Conservation (phyloP, 805 yeast species). For the Candida piceae region DNA sequence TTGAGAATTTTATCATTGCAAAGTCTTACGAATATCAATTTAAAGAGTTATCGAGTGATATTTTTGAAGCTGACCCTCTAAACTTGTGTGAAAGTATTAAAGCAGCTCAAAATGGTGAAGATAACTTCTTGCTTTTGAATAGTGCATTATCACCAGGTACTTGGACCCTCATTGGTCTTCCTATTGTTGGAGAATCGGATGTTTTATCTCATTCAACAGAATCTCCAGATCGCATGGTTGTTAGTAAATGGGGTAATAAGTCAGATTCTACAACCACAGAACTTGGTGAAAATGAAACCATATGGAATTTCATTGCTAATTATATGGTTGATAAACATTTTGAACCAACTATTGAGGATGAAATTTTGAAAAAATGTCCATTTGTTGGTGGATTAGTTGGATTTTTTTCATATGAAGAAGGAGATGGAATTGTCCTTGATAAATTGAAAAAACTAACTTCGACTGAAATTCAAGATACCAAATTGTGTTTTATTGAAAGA, state of each 20-base stretch:
- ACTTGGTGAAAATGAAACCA: slow-evolving; percentile 17
- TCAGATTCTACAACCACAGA: slow-evolving; percentile 1
- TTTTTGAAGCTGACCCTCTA: slow-evolving; percentile 8
- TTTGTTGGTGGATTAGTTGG: slow-evolving; percentile 94
- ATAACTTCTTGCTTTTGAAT: slow-evolving; percentile 59
- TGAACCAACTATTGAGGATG: slow-evolving; percentile 23
- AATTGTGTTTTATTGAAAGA: slow-evolving; percentile 65
- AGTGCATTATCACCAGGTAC: slow-evolving; percentile 82
- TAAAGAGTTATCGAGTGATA: slow-evolving; percentile 4
- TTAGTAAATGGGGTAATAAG: slow-evolving; percentile 27
- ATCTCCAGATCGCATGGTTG: slow-evolving; percentile 18
- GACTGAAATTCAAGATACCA: slow-evolving; percentile 60
- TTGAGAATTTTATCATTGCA: slow-evolving; percentile 8
- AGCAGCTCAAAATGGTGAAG: slow-evolving; percentile 14
- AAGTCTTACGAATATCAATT: slow-evolving; percentile 13
- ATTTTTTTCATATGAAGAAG: slow-evolving; percentile 82
- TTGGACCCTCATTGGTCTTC: slow-evolving; percentile 83
- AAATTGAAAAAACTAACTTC: slow-evolving; percentile 35
- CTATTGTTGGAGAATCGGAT: slow-evolving; percentile 37
- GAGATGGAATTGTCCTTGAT: slow-evolving; percentile 39
- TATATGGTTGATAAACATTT: slow-evolving; percentile 39
- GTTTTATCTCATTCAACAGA: slow-evolving; percentile 62
- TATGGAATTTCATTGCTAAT: slow-evolving; percentile 51
- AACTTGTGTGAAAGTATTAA: slow-evolving; percentile 46
- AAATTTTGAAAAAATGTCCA: slow-evolving; percentile 44